Evolutionary conservation across 495 filamentous ascomycete species (phyloP), one percentile per base, ranked within the genome.

Genomic region (Penicillium fimorum): DNA sequence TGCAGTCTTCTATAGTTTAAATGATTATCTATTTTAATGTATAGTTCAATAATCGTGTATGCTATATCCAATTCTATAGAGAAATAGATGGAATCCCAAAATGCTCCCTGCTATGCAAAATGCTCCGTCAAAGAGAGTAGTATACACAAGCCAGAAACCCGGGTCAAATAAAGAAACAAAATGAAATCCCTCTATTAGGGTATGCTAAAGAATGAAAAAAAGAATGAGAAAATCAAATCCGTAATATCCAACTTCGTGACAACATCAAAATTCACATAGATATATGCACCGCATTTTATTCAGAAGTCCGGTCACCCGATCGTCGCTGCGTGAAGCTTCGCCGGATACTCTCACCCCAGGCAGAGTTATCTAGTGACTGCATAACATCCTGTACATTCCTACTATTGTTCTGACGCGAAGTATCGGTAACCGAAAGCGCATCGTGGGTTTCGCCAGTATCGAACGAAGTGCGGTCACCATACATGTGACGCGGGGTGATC

Each of bases 311-410:
- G 53, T 66, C 64, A 51, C 70, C 78, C 15, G 77, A 77, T 63
- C 83, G 82, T 60, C 86, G 84, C 74, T 85, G 82, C 47, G 90
- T 96, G 58, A 94, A 90, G 72, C 91, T 96, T 53, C 91, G 82
- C 56, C 91, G 80, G 47, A 97, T 90, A 77, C 91, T 96, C 72
- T 92, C 87, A 49, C 92, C 89, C 92, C 92, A 97, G 18, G 87
- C 89, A 38, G 91, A 94, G 59, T 90, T 86, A 60, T 90, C 88
- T 27, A 97, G 77, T 63, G 91, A 85, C 52, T 89, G 82, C 73
- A 92, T 83, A 56, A 94, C 87, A 66, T 92, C 87, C 45, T 86
- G 82, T 47, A 87, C 85, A 57, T 85, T 90, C 54, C 93, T 88
- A 27, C 81, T 76, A 65, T 88, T 93, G 57, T 84, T 72, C 46